phyloP scores from a whole-genome alignment of 73 alveolate genomes.

The Blepharisma japonicum region DNA sequence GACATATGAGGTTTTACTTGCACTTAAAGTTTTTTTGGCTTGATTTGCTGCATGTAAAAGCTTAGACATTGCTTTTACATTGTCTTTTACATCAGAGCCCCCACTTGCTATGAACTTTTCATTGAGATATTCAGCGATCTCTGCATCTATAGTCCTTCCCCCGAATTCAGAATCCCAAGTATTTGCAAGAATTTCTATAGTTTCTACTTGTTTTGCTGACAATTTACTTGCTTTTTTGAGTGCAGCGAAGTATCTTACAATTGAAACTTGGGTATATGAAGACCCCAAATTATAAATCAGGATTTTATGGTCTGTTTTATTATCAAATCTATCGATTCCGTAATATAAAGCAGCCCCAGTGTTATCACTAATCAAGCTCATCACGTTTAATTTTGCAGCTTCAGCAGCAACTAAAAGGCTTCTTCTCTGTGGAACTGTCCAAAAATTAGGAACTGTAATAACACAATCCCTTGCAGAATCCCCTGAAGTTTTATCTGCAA shows the following conservation, averaged over 20 bases:
- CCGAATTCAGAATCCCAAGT: slow-evolving; percentile 49
- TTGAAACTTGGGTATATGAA: slow-evolving; percentile 74
- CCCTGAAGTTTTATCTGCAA: slow-evolving; percentile 63
- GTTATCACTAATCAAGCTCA: slow-evolving; percentile 82
- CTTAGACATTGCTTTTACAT: slow-evolving; percentile 57
- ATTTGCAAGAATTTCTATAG: slow-evolving; percentile 56
- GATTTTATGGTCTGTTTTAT: slow-evolving; percentile 41
- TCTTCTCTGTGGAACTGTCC: slow-evolving; percentile 55
- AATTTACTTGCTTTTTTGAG: background rate
- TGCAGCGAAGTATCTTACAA: slow-evolving; percentile 52
- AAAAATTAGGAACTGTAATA: slow-evolving; percentile 81
- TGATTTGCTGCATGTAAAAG: slow-evolving; percentile 56
- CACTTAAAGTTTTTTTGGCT: slow-evolving; percentile 88
- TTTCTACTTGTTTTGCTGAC: slow-evolving; percentile 33
- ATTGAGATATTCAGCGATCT: slow-evolving; percentile 48
- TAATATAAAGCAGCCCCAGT: slow-evolving; percentile 92
- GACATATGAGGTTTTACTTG: slow-evolving; percentile 79
- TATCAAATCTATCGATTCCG: slow-evolving; percentile 75
- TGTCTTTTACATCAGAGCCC: background rate
- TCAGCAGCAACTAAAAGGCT: slow-evolving; percentile 68
- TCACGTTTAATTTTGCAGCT: slow-evolving; percentile 81
- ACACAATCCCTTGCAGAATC: slow-evolving; percentile 60
- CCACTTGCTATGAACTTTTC: slow-evolving; percentile 41
- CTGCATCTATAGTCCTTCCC: slow-evolving; percentile 53
- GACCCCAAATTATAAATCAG: slow-evolving; percentile 94